A percentile compares a stretch with the other conserved stretches of the same genome.
Evolutionary conservation across 148 eudicot species (phyloP).

Genomic region (Fallopia convolvulus): DNA sequence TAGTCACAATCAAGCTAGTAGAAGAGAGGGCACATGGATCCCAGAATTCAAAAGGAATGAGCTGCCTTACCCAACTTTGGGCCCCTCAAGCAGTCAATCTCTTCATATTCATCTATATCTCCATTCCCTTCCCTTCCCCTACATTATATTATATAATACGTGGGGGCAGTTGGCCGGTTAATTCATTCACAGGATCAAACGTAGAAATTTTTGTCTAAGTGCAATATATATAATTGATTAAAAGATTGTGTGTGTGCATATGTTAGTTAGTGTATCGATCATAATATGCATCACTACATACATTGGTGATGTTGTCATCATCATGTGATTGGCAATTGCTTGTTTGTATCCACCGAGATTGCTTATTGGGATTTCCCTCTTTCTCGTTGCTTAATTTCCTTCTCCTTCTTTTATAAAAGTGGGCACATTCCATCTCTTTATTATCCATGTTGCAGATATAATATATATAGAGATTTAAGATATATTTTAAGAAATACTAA

Average conservation of each 20-base stretch:
- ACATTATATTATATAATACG: background rate
- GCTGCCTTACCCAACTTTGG: conserved; percentile 5
- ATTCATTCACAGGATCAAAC: background rate
- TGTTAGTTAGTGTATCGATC: background rate
- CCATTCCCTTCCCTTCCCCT: background rate
- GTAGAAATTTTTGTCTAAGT: background rate
- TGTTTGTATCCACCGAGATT: background rate
- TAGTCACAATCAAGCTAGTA: conserved; percentile 1
- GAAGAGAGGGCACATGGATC: conserved; percentile 5
- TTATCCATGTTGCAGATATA: background rate
- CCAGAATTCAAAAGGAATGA: conserved; percentile 13
- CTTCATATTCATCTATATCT: background rate
- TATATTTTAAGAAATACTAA: background rate
- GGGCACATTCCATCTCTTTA: background rate
- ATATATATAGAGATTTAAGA: no score
- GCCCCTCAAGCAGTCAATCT: background rate
- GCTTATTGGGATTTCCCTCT: background rate
- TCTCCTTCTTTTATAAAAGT: background rate
- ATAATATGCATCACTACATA: background rate
- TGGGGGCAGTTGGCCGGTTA: conserved; percentile 9
- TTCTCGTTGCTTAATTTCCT: background rate
- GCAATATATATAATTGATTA: background rate
- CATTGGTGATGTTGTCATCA: background rate
- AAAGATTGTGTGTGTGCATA: no score
- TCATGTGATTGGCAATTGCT: background rate